Evolutionary conservation across 805 yeast species (phyloP), one percentile per base, ranked within the genome.

Genomic region (Ogataea pini): DNA sequence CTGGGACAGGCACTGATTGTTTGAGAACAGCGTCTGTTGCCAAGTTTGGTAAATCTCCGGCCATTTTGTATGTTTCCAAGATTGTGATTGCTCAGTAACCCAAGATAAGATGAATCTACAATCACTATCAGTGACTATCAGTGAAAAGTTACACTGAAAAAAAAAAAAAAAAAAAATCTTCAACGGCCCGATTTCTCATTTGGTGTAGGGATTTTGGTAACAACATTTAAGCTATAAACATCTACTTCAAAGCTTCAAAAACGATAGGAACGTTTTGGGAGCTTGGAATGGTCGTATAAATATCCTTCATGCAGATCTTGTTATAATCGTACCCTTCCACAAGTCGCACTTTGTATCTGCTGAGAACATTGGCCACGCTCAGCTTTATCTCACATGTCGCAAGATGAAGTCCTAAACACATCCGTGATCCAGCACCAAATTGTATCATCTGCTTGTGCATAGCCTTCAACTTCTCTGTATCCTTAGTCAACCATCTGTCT

Each of bases 1-100:
- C 87, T 7, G 96, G 95, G 42, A 91, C 89, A 2, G 96, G 91
- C 10, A 76, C 90, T 2, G 97, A 89, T 47, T 82, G 83, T 65
- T 85, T 86, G 44, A 94, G 76, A 25, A 94, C 98, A 8, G 98
- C 98, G 55, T 90, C 97, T 2, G 92, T 77, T 12, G 96, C 92
- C 34, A 88, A 67, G 6, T 76, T 80, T 31, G 97, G 97, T 34
- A 78, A 60, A 48, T 71, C 67, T 22, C 64, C 49, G 13, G 57
- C 47, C 64, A 61, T 57, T 36, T 27, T 47, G 32, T 18, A 14
- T 19, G 25, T 18, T 14, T 24, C n/a, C n/a, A n/a, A 24, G 7
- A 24, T 28, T 13, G 13, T 13, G 31, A 13, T 7, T 28, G 31
- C n/a, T n/a, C n/a, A n/a, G n/a, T n/a, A n/a, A n/a, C n/a, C n/a